phyloP scores from a whole-genome alignment of 768 basidiomycete species.

The Strobilomyces confusus region DNA sequence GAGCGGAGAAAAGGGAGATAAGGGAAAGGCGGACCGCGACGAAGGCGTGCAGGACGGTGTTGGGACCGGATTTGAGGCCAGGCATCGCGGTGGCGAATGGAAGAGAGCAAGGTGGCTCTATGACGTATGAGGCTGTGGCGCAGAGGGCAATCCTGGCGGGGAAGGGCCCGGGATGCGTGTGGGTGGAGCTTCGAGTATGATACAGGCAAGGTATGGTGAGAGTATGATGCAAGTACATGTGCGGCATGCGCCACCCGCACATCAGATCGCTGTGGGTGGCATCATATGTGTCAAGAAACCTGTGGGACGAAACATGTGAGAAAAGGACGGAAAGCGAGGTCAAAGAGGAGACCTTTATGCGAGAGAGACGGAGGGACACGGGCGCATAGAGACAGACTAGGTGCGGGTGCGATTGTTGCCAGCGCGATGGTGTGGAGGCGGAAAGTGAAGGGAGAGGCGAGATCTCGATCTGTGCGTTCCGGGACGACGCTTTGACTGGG shows the following conservation, averaged over 20 bases:
- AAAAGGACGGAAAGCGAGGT: neutral
- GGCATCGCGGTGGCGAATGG: conserved; percentile 18
- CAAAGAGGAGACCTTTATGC: conserved; percentile 5
- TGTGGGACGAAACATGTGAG: conserved; percentile 16
- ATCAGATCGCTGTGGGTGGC: conserved; percentile 9
- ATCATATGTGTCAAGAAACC: conserved; percentile 7
- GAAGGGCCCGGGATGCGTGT: conserved; percentile 8
- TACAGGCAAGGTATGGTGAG: conserved; percentile 24
- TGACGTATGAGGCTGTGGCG: conserved; percentile 25
- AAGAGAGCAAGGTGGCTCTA: conserved; percentile 9
- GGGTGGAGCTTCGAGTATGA: conserved; percentile 17
- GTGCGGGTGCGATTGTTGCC: conserved; percentile 18
- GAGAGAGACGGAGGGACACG: neutral
- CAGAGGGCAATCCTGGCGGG: conserved; percentile 1
- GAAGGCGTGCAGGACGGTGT: conserved; percentile 37
- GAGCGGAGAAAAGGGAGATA: conserved; percentile 1
- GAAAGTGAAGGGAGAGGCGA: conserved; percentile 10
- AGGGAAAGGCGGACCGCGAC: conserved; percentile 34
- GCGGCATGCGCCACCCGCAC: conserved; percentile 14
- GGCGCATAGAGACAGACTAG: conserved; percentile 8
- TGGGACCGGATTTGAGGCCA: conserved; percentile 22
- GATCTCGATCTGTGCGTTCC: conserved; percentile 17
- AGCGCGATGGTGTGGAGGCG: conserved; percentile 11
- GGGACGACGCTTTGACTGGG: conserved; percentile 26
- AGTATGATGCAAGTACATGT: conserved; percentile 27